Evolutionary conservation across 164 flowering plant genomes (phyloP), one percentile per base, ranked within the genome.

Genomic region (Kingdonia uniflora): DNA sequence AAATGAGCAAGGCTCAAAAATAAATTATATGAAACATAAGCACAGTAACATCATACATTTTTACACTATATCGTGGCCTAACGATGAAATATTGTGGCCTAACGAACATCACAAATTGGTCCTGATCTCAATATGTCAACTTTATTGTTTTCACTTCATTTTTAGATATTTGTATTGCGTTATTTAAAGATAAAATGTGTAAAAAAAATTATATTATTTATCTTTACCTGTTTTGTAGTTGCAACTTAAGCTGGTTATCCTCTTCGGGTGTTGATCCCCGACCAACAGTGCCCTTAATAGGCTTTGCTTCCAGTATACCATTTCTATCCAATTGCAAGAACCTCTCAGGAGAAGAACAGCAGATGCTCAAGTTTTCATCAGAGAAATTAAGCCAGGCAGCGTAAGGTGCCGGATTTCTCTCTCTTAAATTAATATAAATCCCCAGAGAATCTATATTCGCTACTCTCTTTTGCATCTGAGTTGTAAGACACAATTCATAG

Each of bases 301-400:
- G 99, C 65, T 92, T 92, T 51, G 99, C 99, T 72, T 92, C 99
- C 66, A 92, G 54, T 45, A 73, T 52, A 21, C 81, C 91, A 51
- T 74, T 46, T 53, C 71, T 66, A 65, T 92, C 87, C 74, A 88
- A 63, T 19, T 65, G 75, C 25, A 92, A 65, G 60, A 92, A 92
- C 63, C 99, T 74, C 77, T 92, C 99, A 26, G 99, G 99, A 10
- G 99, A 92, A 59, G 99, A 92, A 66, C 78, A 82, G 61, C 99
- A 92, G 24, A 92, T 75, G 61, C 72, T 64, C 42, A 92, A 53
- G 50, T 81, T 65, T 59, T 84, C 82, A 57, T 70, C 71, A 6
- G 89, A 61, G 68, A 92, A 92, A 72, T 78, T 86, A 54, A 92
- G 79, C 95, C 97, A 92, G 0, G 99, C 91, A 41, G 99, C 95